phyloP scores from a whole-genome alignment of 2,329 filamentous ascomycete species.

The Claviceps fusiformis region DNA sequence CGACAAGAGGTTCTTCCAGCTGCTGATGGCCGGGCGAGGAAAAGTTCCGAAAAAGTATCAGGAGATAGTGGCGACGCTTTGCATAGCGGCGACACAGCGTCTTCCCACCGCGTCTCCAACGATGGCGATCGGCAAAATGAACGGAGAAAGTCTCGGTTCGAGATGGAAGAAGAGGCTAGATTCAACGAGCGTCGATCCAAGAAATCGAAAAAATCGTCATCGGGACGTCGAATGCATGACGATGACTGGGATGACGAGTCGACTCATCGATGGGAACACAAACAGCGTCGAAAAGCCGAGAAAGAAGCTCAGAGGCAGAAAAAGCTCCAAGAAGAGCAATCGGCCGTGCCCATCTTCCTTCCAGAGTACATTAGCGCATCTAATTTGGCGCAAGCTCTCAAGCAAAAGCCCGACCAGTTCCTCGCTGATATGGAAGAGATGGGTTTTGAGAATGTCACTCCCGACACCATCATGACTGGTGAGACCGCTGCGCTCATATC shows the following conservation, averaged over 20 bases:
- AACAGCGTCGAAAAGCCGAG: slow-evolving; percentile 28
- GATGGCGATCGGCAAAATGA: slow-evolving; percentile 8
- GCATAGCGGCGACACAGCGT: background rate
- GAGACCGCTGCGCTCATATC: slow-evolving; percentile 85
- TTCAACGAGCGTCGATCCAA: slow-evolving; percentile 12
- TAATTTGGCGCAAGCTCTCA: slow-evolving; percentile 63
- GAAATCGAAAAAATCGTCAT: slow-evolving; percentile 11
- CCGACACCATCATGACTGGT: slow-evolving; percentile 76
- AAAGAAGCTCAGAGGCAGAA: slow-evolving; percentile 25
- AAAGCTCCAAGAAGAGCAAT: slow-evolving; percentile 27
- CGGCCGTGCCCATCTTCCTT: slow-evolving; percentile 52
- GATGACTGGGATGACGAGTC: slow-evolving; percentile 27
- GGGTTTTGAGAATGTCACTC: slow-evolving; percentile 74
- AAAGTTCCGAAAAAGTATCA: background rate
- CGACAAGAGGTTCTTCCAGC: background rate
- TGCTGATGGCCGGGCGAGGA: background rate
- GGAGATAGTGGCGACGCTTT: background rate
- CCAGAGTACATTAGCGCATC: slow-evolving; percentile 88
- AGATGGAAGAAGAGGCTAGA: slow-evolving; percentile 13
- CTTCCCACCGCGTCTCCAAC: background rate
- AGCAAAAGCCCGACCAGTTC: slow-evolving; percentile 58
- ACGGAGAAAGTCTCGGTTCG: slow-evolving; percentile 19
- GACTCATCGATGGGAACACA: slow-evolving; percentile 22
- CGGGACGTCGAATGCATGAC: slow-evolving; percentile 10
- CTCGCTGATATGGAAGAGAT: slow-evolving; percentile 64